phyloP scores from a whole-genome alignment of 1,139 yeast genomes.

The Hemisphaericaspora lyxosophila region DNA sequence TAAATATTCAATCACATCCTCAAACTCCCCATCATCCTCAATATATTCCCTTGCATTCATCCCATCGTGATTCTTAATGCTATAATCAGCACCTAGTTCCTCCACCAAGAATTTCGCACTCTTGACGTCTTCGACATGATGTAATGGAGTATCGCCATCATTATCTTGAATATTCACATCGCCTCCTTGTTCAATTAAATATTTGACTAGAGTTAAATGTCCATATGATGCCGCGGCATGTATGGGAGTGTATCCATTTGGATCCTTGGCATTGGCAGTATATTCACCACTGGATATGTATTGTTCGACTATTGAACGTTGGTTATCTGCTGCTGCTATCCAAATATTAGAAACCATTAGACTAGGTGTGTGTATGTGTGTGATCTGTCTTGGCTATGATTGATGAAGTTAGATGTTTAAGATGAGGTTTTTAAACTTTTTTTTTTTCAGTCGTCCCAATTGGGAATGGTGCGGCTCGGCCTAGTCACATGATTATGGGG shows the following conservation, averaged over 20 bases:
- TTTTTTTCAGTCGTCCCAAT: neutral
- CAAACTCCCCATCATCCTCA: conserved; percentile 84
- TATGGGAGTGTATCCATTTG: conserved; percentile 91
- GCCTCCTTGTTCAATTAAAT: conserved; percentile 64
- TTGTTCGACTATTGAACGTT: conserved; percentile 55
- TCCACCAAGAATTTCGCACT: conserved; percentile 68
- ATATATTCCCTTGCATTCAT: conserved; percentile 66
- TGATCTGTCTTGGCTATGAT: neutral
- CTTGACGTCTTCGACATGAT: conserved; percentile 73
- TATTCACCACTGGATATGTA: conserved; percentile 51
- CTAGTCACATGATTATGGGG: neutral
- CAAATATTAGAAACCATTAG: conserved; percentile 73
- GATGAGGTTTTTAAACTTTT: conserved; percentile 1
- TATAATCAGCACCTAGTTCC: conserved; percentile 65
- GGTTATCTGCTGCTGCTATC: conserved; percentile 93
- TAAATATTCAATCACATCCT: conserved; percentile 71
- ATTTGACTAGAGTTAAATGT: conserved; percentile 63
- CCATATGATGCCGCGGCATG: conserved; percentile 98
- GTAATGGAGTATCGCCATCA: conserved; percentile 96
- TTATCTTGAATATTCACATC: conserved; percentile 76
- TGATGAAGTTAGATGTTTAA: neutral
- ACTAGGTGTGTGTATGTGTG: neutral
- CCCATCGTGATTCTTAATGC: conserved; percentile 66
- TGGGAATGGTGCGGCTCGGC: neutral
- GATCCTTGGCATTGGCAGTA: conserved; percentile 74